Conservation (phyloP, 2,329 filamentous ascomycete species). For the Aurifilum marmelostoma region DNA sequence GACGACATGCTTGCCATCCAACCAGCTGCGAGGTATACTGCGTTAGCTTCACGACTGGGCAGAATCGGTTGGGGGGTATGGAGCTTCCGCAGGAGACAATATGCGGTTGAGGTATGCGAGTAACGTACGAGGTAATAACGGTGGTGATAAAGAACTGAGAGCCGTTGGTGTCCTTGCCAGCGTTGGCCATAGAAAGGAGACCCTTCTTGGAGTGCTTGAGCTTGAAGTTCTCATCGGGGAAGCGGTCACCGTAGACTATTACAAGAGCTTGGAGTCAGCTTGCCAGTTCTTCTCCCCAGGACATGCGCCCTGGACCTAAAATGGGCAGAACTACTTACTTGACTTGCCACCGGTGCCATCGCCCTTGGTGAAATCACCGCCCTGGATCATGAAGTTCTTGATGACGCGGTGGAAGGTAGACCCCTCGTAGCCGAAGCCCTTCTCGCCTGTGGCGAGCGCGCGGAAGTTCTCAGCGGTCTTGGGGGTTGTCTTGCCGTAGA, state of each 20-base stretch:
- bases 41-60: constrained; percentile 22
- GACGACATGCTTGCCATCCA: constrained; percentile 83
- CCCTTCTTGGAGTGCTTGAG: constrained; percentile 88
- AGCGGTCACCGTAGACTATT: constrained; percentile 80
- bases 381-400: constrained; percentile 90
- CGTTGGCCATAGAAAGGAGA: constrained; percentile 83
- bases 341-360: constrained; percentile 86
- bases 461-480: constrained; percentile 77
- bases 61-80: background rate
- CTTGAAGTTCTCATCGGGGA: constrained; percentile 93
- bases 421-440: constrained; percentile 81
- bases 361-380: constrained; percentile 82
- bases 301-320: background rate
- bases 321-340: constrained; percentile 54
- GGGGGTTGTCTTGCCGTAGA: constrained; percentile 86
- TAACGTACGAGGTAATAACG: constrained; percentile 69
- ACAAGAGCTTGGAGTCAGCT: background rate
- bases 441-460: constrained; percentile 81
- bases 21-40: constrained; percentile 58
- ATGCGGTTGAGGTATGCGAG: background rate
- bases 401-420: constrained; percentile 89
- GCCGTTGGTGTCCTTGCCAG: constrained; percentile 83
- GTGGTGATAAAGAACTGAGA: constrained; percentile 93
- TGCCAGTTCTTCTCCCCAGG: background rate
- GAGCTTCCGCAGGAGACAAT: too few relatives aligned